Percentiles rank a stretch among this genome's conserved stretches.
These are phyloP conservation scores for Luffa acutangula DNA, from an alignment of 306 rosid species.

Conservation along the genomic window DNA sequence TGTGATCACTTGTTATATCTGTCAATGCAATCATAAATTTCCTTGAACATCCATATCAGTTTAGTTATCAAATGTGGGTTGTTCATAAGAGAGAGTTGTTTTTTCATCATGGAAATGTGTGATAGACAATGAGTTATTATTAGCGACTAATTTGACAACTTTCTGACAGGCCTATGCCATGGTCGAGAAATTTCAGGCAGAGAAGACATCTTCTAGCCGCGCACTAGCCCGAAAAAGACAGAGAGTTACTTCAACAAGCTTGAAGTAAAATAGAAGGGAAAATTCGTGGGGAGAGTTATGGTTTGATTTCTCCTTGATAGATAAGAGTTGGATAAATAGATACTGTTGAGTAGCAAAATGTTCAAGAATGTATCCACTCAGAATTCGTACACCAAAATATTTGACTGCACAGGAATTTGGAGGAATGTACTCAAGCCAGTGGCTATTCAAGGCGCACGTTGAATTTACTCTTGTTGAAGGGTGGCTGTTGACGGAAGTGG, in stretches of 20 bases:
- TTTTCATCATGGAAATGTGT: neutral
- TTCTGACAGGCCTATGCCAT: constrained; percentile 54
- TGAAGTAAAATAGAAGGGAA: neutral
- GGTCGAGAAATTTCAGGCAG: constrained; percentile 67
- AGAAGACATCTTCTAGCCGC: constrained; percentile 14
- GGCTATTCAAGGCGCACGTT: too few species aligned
- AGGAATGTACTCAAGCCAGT: too few species aligned
- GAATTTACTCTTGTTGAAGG: too few species aligned
- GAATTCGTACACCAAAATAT: too few species aligned
- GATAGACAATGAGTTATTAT: neutral
- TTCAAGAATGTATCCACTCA: too few species aligned
- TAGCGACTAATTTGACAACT: neutral
- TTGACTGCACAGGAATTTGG: too few species aligned
- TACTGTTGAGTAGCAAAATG: too few species aligned
- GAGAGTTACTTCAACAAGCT: neutral
- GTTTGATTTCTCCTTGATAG: too few species aligned
- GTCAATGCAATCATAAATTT: neutral
- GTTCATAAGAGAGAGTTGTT: neutral
- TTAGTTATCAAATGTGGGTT: neutral
- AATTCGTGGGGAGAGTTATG: neutral
- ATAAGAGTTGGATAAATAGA: too few species aligned
- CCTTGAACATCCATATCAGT: neutral
- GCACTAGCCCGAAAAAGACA: neutral
- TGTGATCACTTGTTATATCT: neutral
- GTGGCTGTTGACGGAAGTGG: too few species aligned